phyloP scores from a whole-genome alignment of 2,329 filamentous ascomycete genomes.

The Phialophora chinensis region DNA sequence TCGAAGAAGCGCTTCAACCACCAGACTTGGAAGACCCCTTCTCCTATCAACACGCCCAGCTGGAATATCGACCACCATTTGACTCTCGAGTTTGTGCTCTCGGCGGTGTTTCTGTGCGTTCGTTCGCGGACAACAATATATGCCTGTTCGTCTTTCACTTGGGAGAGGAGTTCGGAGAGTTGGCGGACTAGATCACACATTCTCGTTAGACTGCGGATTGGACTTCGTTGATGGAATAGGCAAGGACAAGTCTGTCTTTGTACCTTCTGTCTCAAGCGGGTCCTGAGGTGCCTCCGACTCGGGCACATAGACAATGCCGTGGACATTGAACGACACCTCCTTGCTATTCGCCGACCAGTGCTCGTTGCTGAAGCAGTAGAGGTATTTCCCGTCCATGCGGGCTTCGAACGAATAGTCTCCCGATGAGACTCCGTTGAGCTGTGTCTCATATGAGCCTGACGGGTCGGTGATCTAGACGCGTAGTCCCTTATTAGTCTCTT shows the following conservation, averaged over 20 bases:
- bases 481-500: background rate
- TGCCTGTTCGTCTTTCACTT: constrained; percentile 96
- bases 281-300: constrained; percentile 84
- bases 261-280: constrained; percentile 88
- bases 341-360: constrained; percentile 96
- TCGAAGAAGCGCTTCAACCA: constrained; percentile 99
- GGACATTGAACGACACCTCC: constrained; percentile 98
- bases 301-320: constrained; percentile 96
- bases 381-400: constrained; percentile 81
- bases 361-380: constrained; percentile 99
- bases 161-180: constrained; percentile 81
- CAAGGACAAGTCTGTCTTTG: constrained; percentile 13
- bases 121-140: constrained; percentile 96
- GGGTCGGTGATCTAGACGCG: constrained; percentile 75
- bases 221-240: background rate
- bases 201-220: background rate
- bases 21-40: constrained; percentile 98
- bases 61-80: constrained; percentile 99
- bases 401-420: constrained; percentile 94
- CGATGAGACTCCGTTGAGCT: constrained; percentile 80
- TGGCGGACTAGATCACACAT: constrained; percentile 66
- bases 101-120: constrained; percentile 96
- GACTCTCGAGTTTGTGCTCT: constrained; percentile 95
- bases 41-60: constrained; percentile 82
- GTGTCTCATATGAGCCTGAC: constrained; percentile 73